Evolutionary conservation across 108 stramenopile species (phyloP), one percentile per base, ranked within the genome.

Genomic region (Cyclotella sp.): DNA sequence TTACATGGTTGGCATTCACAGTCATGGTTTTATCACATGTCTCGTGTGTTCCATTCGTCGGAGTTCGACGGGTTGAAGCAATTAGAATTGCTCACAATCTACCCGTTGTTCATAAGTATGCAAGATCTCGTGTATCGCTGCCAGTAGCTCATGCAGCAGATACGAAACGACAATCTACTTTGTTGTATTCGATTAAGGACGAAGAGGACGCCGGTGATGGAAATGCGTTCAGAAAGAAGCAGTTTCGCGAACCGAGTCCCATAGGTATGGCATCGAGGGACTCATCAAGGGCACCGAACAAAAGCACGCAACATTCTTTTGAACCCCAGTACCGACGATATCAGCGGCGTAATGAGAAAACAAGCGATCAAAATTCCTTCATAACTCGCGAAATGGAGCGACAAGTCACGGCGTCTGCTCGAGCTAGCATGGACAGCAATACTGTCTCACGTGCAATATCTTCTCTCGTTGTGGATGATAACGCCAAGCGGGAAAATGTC

Each of bases 311-410:
- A 43, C 52, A 49, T 22, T 53, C 51, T 12, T 13, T 52, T 53
- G 40, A 52, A 53, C 9, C 2, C 30, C 51, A 68, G 19, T 68
- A 52, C 26, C 49, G 52, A 68, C 44, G 12, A 65, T 65, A 65
- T 46, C 24, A 24, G 18, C 21, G 19, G 40, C 28, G 68, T 55
- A 40, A 27, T 28, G 66, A 30, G 34, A 45, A 41, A 57, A 21
- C 46, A 63, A 55, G 10, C 0, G 30, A 15, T 43, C 13, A 62
- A 24, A 58, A 27, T 41, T 58, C 63, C 28, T 64, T 58, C 41
- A 78, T 78, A 45, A 72, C 70, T 59, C 63, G 44, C 65, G 64
- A 72, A 42, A 78, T 78, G 77, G 77, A 78, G 53, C 24, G 66
- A n/a, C 53, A 72, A 46, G 70, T 78, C 26, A 58, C 66, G 70